Base-by-base conservation (phyloP, 192 early-diverging fungal species). In the Geosiphon pyriformis region DNA sequence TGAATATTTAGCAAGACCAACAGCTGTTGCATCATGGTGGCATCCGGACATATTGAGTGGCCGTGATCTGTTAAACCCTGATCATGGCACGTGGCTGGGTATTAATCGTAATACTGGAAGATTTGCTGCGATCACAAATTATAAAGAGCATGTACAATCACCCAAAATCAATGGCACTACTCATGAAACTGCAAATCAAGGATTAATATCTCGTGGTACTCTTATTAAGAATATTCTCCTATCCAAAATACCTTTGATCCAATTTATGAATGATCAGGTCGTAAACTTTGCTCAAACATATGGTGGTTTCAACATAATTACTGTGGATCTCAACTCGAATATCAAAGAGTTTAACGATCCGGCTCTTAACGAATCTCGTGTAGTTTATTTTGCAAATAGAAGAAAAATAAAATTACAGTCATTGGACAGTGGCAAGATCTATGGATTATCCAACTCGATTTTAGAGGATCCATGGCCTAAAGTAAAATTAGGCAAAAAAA, bases 61-160 rank as follows among this genome's bases (percentile, higher is more conserved):
- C 20, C 49, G 23, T 3, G 78, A 80, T 61, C 42, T 76, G n/a
- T 18, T 18, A 1, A 23, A 23, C 7, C 30, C 26, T 0, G 46
- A 69, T 17, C 26, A 66, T 12, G 78, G 78, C 7, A 80, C 72
- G 2, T 80, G 78, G 78, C 32, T 80, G 25, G 78, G 75, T 3
- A 69, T 80, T 20, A 72, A 71, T 7, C 33, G 32, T 4, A n/a
- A n/a, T n/a, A 22, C 59, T 51, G 78, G 78, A 1, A 59, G 58
- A 34, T 80, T 80, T 62, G 56, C 74, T 23, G 74, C 75, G 2
- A 17, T 80, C 33, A 80, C 78, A 18, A 80, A 80, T 63, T 74
- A 67, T 50, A 56, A 70, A 31, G 78, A 79, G 27, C 25, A 11
- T 10, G 29, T 30, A 0, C 55, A 37, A 11, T 29, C 53, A 2